phyloP scores from a whole-genome alignment of 83 land plant species.

The Thuja plicata region DNA sequence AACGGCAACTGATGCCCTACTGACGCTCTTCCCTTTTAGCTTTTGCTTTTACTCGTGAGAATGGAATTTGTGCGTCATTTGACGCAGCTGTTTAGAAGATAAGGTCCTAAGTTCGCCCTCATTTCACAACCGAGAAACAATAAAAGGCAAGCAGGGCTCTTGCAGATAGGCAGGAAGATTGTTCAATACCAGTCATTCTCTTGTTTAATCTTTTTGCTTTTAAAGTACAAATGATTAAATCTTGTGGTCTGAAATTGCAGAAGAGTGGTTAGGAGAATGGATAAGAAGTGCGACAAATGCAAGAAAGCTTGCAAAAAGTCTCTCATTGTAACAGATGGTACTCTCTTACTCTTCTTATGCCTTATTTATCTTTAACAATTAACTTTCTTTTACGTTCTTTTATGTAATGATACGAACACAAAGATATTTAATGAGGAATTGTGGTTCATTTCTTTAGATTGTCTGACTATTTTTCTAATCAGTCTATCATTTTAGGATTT shows the following conservation, averaged over 20 bases:
- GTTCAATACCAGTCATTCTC: background rate
- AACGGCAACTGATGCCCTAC: too few species aligned
- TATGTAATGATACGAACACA: too few species aligned
- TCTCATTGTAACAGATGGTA: slow-evolving; percentile 6
- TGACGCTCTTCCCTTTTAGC: too few species aligned
- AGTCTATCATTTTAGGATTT: too few species aligned
- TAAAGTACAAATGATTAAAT: background rate
- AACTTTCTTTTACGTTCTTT: too few species aligned
- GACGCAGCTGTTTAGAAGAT: background rate
- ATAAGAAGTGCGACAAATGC: slow-evolving; percentile 2
- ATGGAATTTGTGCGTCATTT: background rate
- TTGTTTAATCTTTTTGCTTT: background rate
- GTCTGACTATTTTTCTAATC: too few species aligned
- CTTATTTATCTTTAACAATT: background rate
- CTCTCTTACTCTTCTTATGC: background rate
- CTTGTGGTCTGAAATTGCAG: background rate
- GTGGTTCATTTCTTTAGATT: too few species aligned
- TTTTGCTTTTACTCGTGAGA: background rate
- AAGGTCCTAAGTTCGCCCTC: background rate
- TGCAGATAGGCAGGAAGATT: background rate
- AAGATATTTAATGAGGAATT: too few species aligned
- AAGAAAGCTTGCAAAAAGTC: background rate
- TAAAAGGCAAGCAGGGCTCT: background rate
- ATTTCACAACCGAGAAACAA: background rate
- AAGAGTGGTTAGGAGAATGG: background rate